Base-by-base conservation (phyloP, 1,284 basidiomycete genomes). In the Ceratobasidium sp. region DNA sequence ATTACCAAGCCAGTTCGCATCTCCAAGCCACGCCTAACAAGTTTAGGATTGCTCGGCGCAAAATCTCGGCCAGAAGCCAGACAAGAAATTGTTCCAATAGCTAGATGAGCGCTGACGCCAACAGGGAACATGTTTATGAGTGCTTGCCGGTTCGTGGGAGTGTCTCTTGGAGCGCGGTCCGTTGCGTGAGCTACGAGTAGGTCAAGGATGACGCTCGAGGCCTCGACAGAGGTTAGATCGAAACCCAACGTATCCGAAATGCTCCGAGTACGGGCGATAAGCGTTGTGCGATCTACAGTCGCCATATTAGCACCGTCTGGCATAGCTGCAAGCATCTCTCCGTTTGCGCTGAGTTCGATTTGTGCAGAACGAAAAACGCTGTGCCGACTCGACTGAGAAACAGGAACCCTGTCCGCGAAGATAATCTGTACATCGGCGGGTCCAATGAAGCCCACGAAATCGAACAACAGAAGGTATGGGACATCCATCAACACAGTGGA, bases 21-120 rank as follows among this genome's bases (percentile, higher is more conserved):
- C 27, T 92, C 91, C 55, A 95, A 83, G 0, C 96, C 96, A 35
- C 94, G 90, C 2, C 90, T 90, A 10, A 96, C 87, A 46, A 89
- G 89, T 71, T 90, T 83, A 23, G 88, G 87, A 80, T 93, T 92
- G 0, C 88, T 84, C 0, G 94, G 93, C 79, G 94, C 94, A 66
- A 95, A 87, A 82, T 96, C 96, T 48, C 88, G 88, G 23, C 92
- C 90, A 5, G 94, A 94, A 54, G 95, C 82, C 77, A 94, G 91
- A 12, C 93, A 81, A 60, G 91, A 90, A 65, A 94, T 85, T n/a
- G 88, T 88, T 0, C 88, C 90, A 41, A 96, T 80, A 0, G 92
- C 88, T 44, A 92, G 48, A n/a, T 91, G 89, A 20, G 87, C 81
- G 14, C 88, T 86, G 35, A 93, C 81, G 1, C 94, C 93, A 20